Evolutionary conservation across 108 stramenopile species (phyloP), one percentile per base, ranked within the genome.

Genomic region (Skeletonema costatum): DNA sequence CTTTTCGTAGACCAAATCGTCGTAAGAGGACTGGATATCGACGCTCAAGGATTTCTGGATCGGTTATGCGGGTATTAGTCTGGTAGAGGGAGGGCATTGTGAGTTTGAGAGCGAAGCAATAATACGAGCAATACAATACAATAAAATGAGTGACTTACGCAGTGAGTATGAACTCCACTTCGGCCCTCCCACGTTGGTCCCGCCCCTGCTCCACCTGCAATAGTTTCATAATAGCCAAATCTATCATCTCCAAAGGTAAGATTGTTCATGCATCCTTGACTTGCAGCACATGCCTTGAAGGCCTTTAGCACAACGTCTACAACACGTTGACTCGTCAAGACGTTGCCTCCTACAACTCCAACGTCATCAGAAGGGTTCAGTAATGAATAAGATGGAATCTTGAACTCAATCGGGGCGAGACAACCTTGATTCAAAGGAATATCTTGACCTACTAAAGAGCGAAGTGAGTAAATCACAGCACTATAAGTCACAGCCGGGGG

Each of bases 201-300:
- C 19, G 98, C 98, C 8, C 98, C 99, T 38, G 97, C 93, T 19
- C 99, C 99, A 11, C 99, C 99, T 10, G 98, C 98, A 84, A 99
- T 99, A 10, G 99, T 99, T 81, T 99, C 98, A 71, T 99, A 99
- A 73, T 99, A 99, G 31, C 99, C 99, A 82, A 99, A 97, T 17
- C 88, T 73, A 3, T 94, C 85, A 84, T 99, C 94, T 0, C 99
- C 99, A 80, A 99, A 99, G 4, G 99, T 99, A 30, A 99, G 87
- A 76, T 99, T 99, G 81, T 99, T 99, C 99, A 99, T 99, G 80
- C 99, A 99, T 0, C 99, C 99, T 83, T 99, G 99, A 76, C 95
- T 97, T 7, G 98, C 99, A 6, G 99, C 98, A 82, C 97, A 97
- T 33, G 97, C 99, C 32, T 92, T 86, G 83, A 99, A 99, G 17